Conservation (phyloP, 352 stramenopile genomes). For the Phytophthora ohioensis region DNA sequence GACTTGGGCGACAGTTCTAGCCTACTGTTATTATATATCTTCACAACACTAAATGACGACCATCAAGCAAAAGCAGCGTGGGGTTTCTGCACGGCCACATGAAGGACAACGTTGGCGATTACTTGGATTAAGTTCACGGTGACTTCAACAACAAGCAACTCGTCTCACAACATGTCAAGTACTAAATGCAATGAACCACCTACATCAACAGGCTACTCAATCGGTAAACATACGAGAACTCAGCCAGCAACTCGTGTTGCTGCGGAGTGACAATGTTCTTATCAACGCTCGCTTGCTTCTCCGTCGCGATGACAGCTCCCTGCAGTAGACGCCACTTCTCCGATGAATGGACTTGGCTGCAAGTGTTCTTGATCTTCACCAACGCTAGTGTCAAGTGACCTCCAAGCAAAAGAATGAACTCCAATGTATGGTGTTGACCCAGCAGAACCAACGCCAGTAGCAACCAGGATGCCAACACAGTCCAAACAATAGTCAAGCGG, state of each 20-base stretch:
- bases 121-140: too few species aligned
- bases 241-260: conserved; percentile 38
- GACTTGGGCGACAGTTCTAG: not conserved
- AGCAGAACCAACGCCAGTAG: conserved; percentile 25
- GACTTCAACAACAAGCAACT: too few species aligned
- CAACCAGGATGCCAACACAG: conserved; percentile 2
- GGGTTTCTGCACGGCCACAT: too few species aligned
- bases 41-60: too few species aligned
- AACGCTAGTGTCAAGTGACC: conserved; percentile 27
- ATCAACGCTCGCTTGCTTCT: conserved; percentile 8
- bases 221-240: conserved; percentile 37
- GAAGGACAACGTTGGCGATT: too few species aligned
- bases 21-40: too few species aligned
- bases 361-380: conserved; percentile 24
- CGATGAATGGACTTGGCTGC: conserved; percentile 28
- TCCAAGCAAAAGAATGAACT: conserved; percentile 34
- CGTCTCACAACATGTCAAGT: too few species aligned
- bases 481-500: conserved; percentile 31
- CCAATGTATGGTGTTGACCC: conserved; percentile 29
- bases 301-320: conserved; percentile 27
- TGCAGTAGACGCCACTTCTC: conserved; percentile 33
- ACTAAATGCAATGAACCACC: not conserved
- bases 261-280: conserved; percentile 26
- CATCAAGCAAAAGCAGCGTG: too few species aligned
- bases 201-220: conserved; percentile 30